Conservation (phyloP, 352 stramenopile genomes). For the Phytophthora hibernalis region DNA sequence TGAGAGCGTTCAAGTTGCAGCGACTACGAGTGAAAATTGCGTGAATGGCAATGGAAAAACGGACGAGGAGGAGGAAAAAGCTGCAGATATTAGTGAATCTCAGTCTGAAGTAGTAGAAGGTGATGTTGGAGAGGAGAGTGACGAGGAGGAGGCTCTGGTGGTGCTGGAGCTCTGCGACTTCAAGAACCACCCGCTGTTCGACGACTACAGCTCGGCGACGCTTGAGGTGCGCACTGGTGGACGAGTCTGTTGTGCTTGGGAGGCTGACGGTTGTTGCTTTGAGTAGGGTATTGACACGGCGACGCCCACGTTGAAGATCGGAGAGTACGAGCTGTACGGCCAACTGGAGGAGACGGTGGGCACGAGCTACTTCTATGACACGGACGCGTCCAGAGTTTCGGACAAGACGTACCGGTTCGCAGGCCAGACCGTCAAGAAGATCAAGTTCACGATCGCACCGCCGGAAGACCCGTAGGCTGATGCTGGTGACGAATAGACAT, state of each 20-base stretch:
- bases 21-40: constrained; percentile 1
- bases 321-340: constrained; percentile 74
- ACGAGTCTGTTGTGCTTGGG: neutral
- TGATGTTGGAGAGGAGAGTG: constrained; percentile 29
- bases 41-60: constrained; percentile 6
- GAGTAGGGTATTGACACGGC: constrained; percentile 72
- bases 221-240: constrained; percentile 53
- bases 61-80: constrained; percentile 22
- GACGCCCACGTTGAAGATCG: constrained; percentile 69
- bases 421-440: constrained; percentile 80
- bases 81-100: neutral
- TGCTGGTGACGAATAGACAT: constrained; percentile 5
- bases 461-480: constrained; percentile 47
- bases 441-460: constrained; percentile 82
- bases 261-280: constrained; percentile 5
- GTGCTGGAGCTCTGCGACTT: constrained; percentile 83
- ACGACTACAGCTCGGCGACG: constrained; percentile 67
- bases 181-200: constrained; percentile 81
- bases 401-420: constrained; percentile 62
- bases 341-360: constrained; percentile 78
- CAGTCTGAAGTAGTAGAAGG: constrained; percentile 9
- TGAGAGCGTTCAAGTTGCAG: neutral
- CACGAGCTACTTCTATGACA: constrained; percentile 87
- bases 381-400: constrained; percentile 46
- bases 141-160: constrained; percentile 73